These are phyloP conservation scores for Debaryomyces tyrocola DNA, from an alignment of 805 yeast genomes.

Conservation along the genomic window DNA sequence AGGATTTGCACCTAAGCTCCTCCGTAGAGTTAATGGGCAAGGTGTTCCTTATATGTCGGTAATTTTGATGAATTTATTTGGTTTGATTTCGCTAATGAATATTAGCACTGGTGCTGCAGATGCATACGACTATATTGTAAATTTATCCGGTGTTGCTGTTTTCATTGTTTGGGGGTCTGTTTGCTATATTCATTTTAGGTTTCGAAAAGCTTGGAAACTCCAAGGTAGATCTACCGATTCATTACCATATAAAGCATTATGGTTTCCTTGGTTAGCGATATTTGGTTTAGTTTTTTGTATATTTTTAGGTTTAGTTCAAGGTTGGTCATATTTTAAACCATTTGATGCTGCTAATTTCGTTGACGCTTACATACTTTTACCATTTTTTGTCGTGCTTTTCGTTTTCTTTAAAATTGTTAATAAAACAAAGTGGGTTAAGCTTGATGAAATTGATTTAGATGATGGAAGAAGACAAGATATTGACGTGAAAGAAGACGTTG, in stretches of 20 bases:
- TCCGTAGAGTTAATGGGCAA: conserved; percentile 49
- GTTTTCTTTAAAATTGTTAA: conserved; percentile 38
- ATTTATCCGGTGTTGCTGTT: conserved; percentile 62
- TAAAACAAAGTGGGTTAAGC: conserved; percentile 42
- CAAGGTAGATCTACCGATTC: conserved; percentile 34
- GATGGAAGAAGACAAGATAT: conserved; percentile 49
- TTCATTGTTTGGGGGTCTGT: conserved; percentile 64
- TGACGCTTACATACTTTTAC: conserved; percentile 64
- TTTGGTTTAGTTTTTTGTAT: conserved; percentile 50
- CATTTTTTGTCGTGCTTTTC: conserved; percentile 49
- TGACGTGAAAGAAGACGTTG: conserved; percentile 6
- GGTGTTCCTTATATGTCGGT: conserved; percentile 70
- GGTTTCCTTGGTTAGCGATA: conserved; percentile 53
- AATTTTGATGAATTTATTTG: conserved; percentile 52
- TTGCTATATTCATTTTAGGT: conserved; percentile 55
- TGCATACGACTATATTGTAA: conserved; percentile 53
- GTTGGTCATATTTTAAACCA: conserved; percentile 64
- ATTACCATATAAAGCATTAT: conserved; percentile 36
- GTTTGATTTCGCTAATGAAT: conserved; percentile 55
- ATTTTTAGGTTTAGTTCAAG: conserved; percentile 60
- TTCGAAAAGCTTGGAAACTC: conserved; percentile 44
- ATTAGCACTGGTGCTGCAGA: conserved; percentile 57
- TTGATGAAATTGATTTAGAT: conserved; percentile 48
- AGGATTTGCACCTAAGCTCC: conserved; percentile 57
- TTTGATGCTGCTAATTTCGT: conserved; percentile 46